Evolutionary conservation across 2,329 filamentous ascomycete species (phyloP), one percentile per base, ranked within the genome.

Genomic region (Aspergillus sp.): DNA sequence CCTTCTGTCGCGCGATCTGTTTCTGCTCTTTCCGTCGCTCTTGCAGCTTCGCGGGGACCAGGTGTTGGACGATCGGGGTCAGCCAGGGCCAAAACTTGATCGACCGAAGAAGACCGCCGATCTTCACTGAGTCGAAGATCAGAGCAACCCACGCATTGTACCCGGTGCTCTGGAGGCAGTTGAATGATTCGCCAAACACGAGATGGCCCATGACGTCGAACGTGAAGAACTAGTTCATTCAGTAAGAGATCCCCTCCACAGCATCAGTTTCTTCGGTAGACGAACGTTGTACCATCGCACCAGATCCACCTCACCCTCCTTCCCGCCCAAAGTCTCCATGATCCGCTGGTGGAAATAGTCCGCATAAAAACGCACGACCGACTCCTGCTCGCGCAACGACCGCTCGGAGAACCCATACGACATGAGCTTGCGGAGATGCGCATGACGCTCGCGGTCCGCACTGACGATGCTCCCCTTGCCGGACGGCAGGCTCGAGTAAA

Each of bases 171-270:
- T 71, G 59, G 1, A 78, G 58, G 47, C 71, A 76, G 4, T 65
- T 61, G 45, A 77, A 77, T 5, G 68, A 64, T 45, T 73, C 66
- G 2, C 72, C 71, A 45, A 75, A 74, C 25, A 67, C 67, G 4
- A 76, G 53, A 19, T 74, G 71, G 2, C 71, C 69, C 2, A 71
- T 67, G 20, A 75, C 65, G 52, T 75, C 72, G 45, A 76, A 75
- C 2, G 69, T 67, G 2, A 65, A 66, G 10, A 60, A 73, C 17
- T 71, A 66, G 48, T 17, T 38, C 1, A 6, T 2, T 17, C 5
- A 17, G 34, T n/a, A n/a, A 4, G 9, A 5, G 3, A 38, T 38
- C 34, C 40, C 5, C 2, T 17, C 14, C 7, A 19, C 2, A 42
- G n/a, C 11, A 17, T 5, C 14, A 42, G 19, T 42, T 21, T 23